phyloP scores from a whole-genome alignment of 2,329 filamentous ascomycete genomes.

The Aspergillus niger region DNA sequence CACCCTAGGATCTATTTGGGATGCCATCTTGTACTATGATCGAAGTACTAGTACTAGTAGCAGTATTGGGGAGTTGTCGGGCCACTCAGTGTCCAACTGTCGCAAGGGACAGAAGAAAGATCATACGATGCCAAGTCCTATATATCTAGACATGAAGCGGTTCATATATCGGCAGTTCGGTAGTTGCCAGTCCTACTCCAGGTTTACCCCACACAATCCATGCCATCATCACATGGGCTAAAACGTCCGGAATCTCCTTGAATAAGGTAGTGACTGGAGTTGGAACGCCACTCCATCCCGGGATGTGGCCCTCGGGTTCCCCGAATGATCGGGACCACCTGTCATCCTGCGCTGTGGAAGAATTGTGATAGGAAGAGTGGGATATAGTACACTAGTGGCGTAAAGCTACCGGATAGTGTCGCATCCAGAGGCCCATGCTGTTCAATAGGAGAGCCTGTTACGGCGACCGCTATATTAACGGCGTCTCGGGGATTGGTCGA shows the following conservation, averaged over 20 bases:
- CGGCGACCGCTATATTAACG: background rate
- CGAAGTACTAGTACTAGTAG: background rate
- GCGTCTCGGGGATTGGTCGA: background rate
- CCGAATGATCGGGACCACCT: conserved; percentile 13
- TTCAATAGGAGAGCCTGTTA: background rate
- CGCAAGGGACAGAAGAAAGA: background rate
- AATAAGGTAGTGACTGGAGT: background rate
- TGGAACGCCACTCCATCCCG: background rate
- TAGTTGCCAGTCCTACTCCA: background rate
- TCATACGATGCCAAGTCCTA: background rate
- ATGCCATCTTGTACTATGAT: background rate
- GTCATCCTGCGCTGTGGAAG: background rate
- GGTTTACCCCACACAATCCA: background rate
- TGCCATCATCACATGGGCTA: background rate
- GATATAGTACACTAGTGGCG: background rate
- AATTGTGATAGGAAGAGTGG: background rate
- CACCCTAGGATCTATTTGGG: conserved; percentile 25
- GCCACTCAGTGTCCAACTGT: background rate
- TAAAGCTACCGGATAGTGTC: background rate
- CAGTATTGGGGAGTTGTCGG: background rate
- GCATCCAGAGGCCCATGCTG: background rate
- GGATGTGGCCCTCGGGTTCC: conserved; percentile 15
- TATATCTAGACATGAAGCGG: background rate
- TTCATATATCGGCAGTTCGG: background rate
- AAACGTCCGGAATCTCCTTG: background rate